These are phyloP conservation scores for Discostella stelligeroides DNA, from an alignment of 108 stramenopile genomes.

Conservation along the genomic window DNA sequence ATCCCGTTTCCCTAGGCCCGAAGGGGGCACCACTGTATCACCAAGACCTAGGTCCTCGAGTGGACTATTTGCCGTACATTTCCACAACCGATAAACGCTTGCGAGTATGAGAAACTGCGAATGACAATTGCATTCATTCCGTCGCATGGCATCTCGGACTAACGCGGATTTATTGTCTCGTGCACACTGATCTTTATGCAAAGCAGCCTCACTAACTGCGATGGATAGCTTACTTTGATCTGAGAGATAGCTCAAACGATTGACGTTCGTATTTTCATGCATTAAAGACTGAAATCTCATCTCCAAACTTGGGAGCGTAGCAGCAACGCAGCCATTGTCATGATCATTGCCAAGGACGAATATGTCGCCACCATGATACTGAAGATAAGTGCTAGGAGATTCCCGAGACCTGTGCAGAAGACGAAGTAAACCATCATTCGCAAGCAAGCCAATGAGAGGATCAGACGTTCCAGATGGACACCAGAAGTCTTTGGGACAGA, in stretches of 20 bases:
- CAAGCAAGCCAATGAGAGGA: slow-evolving; percentile 56
- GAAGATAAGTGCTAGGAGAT: slow-evolving; percentile 54
- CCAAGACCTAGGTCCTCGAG: slow-evolving; percentile 62
- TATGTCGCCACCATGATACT: slow-evolving; percentile 60
- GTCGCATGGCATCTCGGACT: slow-evolving; percentile 55
- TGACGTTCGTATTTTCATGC: slow-evolving; percentile 17
- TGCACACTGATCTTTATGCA: slow-evolving; percentile 47
- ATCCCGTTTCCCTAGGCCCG: slow-evolving; percentile 55
- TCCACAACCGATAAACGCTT: slow-evolving; percentile 80
- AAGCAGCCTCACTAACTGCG: slow-evolving; percentile 21
- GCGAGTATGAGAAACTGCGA: slow-evolving; percentile 55
- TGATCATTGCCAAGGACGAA: slow-evolving; percentile 54
- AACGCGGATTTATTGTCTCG: slow-evolving; percentile 81
- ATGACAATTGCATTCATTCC: slow-evolving; percentile 79
- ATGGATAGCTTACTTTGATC: slow-evolving; percentile 12
- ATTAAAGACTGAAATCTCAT: slow-evolving; percentile 14
- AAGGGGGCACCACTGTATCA: slow-evolving; percentile 24
- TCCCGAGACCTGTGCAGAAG: slow-evolving; percentile 21
- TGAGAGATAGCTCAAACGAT: slow-evolving; percentile 32
- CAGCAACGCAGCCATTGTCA: slow-evolving; percentile 59
- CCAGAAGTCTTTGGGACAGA: slow-evolving; percentile 69
- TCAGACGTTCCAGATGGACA: slow-evolving; percentile 83
- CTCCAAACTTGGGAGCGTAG: slow-evolving; percentile 41
- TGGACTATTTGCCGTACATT: slow-evolving; percentile 54
- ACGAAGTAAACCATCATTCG: slow-evolving; percentile 74